These are phyloP conservation scores for Pyrenochaeta sp. DNA, from an alignment of 2,329 filamentous ascomycete genomes.

Conservation along the genomic window DNA sequence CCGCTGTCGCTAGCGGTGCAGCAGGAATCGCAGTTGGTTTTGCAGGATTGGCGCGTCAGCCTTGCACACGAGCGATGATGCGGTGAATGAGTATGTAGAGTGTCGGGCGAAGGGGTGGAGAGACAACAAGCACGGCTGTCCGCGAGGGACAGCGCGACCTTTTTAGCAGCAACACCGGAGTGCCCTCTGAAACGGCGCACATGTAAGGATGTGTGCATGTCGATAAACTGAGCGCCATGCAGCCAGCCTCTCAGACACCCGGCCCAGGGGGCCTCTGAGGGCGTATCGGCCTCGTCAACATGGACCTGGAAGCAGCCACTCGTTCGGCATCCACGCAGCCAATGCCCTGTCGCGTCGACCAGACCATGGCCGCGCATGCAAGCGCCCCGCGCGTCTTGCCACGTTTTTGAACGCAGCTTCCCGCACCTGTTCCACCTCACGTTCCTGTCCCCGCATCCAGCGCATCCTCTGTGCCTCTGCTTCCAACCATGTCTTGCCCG, in stretches of 20 bases:
- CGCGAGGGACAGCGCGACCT: slow-evolving; percentile 2
- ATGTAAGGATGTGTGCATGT: slow-evolving; percentile 22
- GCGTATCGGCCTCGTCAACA: slow-evolving; percentile 1
- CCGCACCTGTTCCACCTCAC: slow-evolving; percentile 8
- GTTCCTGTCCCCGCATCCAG: background rate
- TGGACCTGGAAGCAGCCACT: slow-evolving; percentile 4
- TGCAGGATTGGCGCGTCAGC: slow-evolving; percentile 10
- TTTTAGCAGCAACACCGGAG: slow-evolving; percentile 15
- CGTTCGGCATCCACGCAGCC: background rate
- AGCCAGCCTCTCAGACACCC: slow-evolving; percentile 23
- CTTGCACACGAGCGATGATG: slow-evolving; percentile 5
- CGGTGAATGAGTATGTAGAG: background rate
- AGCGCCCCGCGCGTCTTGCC: slow-evolving; percentile 30
- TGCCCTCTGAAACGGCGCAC: slow-evolving; percentile 23
- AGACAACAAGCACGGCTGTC: background rate
- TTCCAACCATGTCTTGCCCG: background rate
- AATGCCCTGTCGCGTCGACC: slow-evolving; percentile 3
- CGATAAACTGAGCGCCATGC: slow-evolving; percentile 26
- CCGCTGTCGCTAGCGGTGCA: background rate
- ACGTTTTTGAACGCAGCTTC: slow-evolving; percentile 28
- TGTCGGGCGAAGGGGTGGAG: background rate
- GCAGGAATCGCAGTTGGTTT: background rate
- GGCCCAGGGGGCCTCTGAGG: slow-evolving; percentile 4
- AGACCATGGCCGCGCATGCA: slow-evolving; percentile 6
- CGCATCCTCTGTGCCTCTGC: background rate